Conservation (phyloP, 495 filamentous ascomycete genomes). For the Penicillium nucicola region DNA sequence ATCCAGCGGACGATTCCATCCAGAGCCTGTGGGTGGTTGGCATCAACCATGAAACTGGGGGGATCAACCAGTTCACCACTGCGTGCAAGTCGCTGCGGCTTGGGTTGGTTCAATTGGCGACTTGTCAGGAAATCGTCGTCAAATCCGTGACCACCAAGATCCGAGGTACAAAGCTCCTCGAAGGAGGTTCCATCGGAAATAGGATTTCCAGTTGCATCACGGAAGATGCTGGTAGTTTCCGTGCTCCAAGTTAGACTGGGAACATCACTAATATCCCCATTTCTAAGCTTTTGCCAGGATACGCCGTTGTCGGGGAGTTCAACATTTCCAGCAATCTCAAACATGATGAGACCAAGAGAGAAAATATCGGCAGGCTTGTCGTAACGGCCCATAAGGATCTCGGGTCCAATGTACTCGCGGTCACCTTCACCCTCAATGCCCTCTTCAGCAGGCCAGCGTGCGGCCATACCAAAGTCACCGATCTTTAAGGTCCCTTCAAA, state of each 20-base stretch:
- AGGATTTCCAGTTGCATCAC: constrained; percentile 73
- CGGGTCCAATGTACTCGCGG: constrained; percentile 91
- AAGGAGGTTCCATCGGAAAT: constrained; percentile 46
- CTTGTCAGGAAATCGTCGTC: constrained; percentile 30
- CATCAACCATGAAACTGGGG: constrained; percentile 81
- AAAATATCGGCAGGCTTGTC: constrained; percentile 94
- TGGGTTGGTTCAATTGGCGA: constrained; percentile 22
- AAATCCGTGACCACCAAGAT: constrained; percentile 45
- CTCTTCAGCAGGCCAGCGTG: constrained; percentile 68
- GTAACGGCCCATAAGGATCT: constrained; percentile 76
- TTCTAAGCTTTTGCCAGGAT: constrained; percentile 82
- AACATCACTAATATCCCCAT: constrained; percentile 81
- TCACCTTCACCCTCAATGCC: constrained; percentile 90
- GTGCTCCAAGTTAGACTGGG: constrained; percentile 78
- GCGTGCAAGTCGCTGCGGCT: constrained; percentile 33
- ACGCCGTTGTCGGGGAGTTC: constrained; percentile 87
- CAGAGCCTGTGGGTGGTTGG: constrained; percentile 63
- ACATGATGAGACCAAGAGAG: constrained; percentile 86
- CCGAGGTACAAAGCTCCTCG: constrained; percentile 50
- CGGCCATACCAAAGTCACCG: constrained; percentile 92
- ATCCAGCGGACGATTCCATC: constrained; percentile 86
- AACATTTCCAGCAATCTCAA: constrained; percentile 90
- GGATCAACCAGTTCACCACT: constrained; percentile 70
- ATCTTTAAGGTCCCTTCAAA: constrained; percentile 93
- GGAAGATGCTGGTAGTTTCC: constrained; percentile 57